Evolutionary conservation across 2,329 filamentous ascomycete genomes (phyloP).

Genomic region (Lachnellula hyalina): DNA sequence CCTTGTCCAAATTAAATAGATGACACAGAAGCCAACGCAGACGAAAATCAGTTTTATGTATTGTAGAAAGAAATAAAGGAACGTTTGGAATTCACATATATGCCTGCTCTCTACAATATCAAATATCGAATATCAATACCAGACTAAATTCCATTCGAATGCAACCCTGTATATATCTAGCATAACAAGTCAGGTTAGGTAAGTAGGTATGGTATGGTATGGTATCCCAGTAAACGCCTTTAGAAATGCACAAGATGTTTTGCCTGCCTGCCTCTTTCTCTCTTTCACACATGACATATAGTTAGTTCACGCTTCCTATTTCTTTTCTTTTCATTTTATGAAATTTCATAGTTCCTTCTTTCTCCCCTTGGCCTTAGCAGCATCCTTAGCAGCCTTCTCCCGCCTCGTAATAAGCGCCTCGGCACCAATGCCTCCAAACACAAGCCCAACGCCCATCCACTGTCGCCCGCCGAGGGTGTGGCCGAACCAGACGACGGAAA

Average conservation of each 20-base stretch:
- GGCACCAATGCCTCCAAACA: constrained; percentile 92
- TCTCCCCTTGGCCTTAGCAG: constrained; percentile 12
- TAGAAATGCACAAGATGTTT: not conserved
- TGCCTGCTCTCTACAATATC: not conserved
- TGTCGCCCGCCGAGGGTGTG: constrained; percentile 84
- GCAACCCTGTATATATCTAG: not conserved
- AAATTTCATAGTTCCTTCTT: constrained; percentile 23
- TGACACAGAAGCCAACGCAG: not conserved
- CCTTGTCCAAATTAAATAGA: not conserved
- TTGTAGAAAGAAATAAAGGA: not conserved
- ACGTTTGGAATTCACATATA: not conserved
- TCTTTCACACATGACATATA: not conserved
- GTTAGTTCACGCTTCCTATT: too few relatives aligned
- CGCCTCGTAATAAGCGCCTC: constrained; percentile 75
- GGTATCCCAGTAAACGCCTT: not conserved
- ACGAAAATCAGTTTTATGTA: not conserved
- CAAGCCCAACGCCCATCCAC: constrained; percentile 85
- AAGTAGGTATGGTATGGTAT: too few relatives aligned
- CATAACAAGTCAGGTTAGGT: not conserved
- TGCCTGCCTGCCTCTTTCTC: not conserved
- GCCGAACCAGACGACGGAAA: constrained; percentile 91
- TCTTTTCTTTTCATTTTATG: not conserved
- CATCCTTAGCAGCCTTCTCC: constrained; percentile 78
- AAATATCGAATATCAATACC: not conserved
- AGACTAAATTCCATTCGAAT: not conserved